Percentiles rank a stretch among this genome's conserved stretches.
Evolutionary conservation across 2,329 filamentous ascomycete genomes (phyloP).

Genomic region (Colletotrichum phormii): DNA sequence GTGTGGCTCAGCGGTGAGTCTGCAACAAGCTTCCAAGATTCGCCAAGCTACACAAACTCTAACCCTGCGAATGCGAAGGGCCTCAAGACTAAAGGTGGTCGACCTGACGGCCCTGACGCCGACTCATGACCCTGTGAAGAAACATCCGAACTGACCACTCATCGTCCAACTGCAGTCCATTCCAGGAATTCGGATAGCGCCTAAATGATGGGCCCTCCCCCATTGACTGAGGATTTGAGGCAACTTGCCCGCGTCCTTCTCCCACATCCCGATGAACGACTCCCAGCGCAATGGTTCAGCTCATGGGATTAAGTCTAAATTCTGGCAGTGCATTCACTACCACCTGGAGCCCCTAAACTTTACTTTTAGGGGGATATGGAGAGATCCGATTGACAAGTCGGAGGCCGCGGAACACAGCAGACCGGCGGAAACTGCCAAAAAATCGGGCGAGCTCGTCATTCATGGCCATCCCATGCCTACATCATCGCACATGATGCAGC

Average conservation of each 20-base stretch:
- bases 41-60: background rate
- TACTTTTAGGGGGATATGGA: background rate
- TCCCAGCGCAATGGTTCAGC: background rate
- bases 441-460: background rate
- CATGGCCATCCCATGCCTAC: background rate
- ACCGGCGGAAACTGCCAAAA: slow-evolving; percentile 9
- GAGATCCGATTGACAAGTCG: background rate
- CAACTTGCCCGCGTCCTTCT: background rate
- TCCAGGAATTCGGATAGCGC: background rate
- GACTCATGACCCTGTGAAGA: background rate
- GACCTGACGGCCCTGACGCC: background rate
- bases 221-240: background rate
- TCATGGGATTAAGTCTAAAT: background rate
- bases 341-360: background rate
- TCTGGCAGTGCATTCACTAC: background rate
- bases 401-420: background rate
- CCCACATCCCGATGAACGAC: background rate
- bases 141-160: background rate
- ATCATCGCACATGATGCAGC: slow-evolving; percentile 25
- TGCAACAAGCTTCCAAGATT: background rate
- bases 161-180: background rate
- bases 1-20: background rate
- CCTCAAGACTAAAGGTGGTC: background rate
- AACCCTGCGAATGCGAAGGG: background rate
- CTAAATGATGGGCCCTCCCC: background rate